Base-by-base conservation (phyloP, 208 protist genomes). In the Angomonas ambiguus region DNA sequence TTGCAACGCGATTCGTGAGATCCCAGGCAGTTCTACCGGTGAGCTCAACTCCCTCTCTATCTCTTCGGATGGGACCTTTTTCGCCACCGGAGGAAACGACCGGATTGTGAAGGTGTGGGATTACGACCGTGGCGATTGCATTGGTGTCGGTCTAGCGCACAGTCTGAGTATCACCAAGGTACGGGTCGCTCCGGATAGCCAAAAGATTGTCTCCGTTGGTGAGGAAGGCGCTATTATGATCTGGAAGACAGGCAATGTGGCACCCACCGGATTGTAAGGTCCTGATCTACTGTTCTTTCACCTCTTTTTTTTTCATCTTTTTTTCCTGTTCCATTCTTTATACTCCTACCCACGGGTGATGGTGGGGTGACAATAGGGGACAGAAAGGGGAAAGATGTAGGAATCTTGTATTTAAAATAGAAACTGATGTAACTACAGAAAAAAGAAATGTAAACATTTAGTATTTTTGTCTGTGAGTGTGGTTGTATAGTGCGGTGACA, bases 61-160 rank as follows among this genome's bases (percentile, higher is more conserved):
- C 55, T 81, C 83, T 1, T 63, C 83, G 0, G 87, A 96, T 67
- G 95, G 95, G 10, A 71, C 72, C 42, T 90, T 93, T 67, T 97
- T 98, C 66, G 95, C 88, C 22, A 92, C 92, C 4, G 95, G 89
- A 20, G 95, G 94, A 45, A 83, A 79, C 49, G 96, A 98, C 69
- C 93, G 92, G 45, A 84, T 96, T 34, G 81, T 98, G 51, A 98
- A 97, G 88, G 80, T 98, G 66, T 98, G 94, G 93, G 79, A 93
- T 69, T 98, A 98, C 72, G 95, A 98, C 51, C 82, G 91, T 34
- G 94, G 94, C 13, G 78, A 85, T 60, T 92, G 90, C 62, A 64
- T 91, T 6, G 83, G 88, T 1, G 88, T 97, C 5, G 96, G 96
- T 4, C 70, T 95, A 20, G 96, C 94, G 28, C 96, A 98, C 76